Conservation (phyloP, 2,329 filamentous ascomycete genomes). For the Pyricularia sp. region DNA sequence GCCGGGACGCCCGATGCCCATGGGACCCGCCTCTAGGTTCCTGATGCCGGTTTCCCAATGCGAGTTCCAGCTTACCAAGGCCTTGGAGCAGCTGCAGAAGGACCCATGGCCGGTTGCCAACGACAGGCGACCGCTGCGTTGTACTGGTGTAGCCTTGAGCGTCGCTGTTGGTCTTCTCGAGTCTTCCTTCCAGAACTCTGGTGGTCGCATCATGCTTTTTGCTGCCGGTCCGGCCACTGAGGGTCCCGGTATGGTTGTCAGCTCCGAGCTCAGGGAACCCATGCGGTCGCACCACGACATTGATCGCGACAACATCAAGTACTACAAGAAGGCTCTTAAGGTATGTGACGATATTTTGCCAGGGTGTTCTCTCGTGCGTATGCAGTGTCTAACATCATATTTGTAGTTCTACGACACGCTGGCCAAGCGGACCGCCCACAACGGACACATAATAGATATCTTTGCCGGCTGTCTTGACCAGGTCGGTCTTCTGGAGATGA, state of each 20-base stretch:
- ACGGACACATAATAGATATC: constrained; percentile 94
- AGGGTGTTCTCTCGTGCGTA: neutral
- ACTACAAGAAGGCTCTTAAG: constrained; percentile 98
- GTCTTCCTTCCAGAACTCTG: constrained; percentile 90
- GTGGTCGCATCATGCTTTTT: constrained; percentile 94
- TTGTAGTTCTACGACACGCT: constrained; percentile 83
- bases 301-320: constrained; percentile 97
- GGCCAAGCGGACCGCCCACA: constrained; percentile 89
- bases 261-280: constrained; percentile 87
- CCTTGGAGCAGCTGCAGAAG: constrained; percentile 88
- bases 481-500: constrained; percentile 96
- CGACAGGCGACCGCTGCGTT: constrained; percentile 81
- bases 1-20: constrained; percentile 63
- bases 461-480: constrained; percentile 97
- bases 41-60: constrained; percentile 89
- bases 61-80: constrained; percentile 95
- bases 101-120: constrained; percentile 97
- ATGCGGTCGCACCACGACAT: constrained; percentile 99
- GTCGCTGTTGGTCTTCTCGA: constrained; percentile 90
- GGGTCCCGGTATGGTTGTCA: constrained; percentile 93
- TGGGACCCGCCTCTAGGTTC: constrained; percentile 81
- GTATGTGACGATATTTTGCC: constrained; percentile 30
- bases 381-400: constrained; percentile 5
- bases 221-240: constrained; percentile 91
- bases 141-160: constrained; percentile 92